These are phyloP conservation scores for Leersia perrieri DNA, from an alignment of 176 grass and related monocot genomes.

Conservation along the genomic window DNA sequence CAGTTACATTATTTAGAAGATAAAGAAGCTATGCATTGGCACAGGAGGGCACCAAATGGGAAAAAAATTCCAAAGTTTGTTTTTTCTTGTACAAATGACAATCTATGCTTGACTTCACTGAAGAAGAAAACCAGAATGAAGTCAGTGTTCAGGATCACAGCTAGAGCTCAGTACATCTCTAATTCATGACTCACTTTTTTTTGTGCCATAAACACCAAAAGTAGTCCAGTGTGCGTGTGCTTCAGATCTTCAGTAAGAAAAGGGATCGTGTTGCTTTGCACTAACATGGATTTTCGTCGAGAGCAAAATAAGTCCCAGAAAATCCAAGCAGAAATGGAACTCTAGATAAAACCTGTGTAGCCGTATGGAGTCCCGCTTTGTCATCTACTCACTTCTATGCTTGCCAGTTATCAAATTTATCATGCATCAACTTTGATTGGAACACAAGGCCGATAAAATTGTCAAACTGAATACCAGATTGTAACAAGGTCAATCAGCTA, in stretches of 20 bases:
- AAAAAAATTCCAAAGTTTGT: not conserved
- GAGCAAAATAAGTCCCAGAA: not conserved
- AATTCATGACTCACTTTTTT: not conserved
- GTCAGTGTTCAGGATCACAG: not conserved
- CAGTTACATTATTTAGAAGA: not conserved
- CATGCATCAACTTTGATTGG: not conserved
- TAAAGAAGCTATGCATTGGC: not conserved
- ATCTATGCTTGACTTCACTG: not conserved
- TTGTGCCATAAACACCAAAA: not conserved
- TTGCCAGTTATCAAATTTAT: not conserved
- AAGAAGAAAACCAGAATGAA: not conserved
- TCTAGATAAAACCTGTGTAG: not conserved
- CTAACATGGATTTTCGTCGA: not conserved
- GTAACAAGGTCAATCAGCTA: constrained; percentile 15
- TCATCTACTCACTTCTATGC: not conserved
- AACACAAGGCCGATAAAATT: not conserved
- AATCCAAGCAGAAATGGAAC: not conserved
- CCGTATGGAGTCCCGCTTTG: not conserved
- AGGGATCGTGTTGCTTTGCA: not conserved
- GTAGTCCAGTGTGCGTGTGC: not conserved
- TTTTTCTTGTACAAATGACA: not conserved
- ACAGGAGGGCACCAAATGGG: not conserved
- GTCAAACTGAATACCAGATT: not conserved
- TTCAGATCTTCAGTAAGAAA: not conserved
- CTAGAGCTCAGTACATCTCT: not conserved